Base-by-base conservation (phyloP, 2,329 filamentous ascomycete species). In the Macrophomina tecta region DNA sequence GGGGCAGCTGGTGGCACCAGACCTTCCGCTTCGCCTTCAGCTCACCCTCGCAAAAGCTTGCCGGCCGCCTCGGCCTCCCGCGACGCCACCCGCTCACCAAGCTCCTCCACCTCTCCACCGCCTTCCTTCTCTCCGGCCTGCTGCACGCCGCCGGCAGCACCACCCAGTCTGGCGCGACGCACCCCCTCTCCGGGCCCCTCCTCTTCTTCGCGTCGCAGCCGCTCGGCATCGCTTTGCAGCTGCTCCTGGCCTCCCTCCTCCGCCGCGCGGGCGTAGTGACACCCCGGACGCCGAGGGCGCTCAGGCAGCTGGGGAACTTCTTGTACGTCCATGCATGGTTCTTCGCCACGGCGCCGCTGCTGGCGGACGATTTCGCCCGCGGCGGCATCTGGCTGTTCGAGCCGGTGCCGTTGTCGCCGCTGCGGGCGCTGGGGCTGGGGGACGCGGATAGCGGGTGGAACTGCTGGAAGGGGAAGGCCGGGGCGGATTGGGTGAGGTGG, bases 1-100 rank as follows among this genome's bases (percentile, higher is more conserved):
- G 94, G 94, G 89, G 91, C 52, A 84, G 83, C 28, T 94, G 89
- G 85, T 97, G 94, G 94, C 94, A 98, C 77, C 94, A 97, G 78
- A 89, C 90, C 2, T 96, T 97, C 80, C 90, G 93, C 0, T 85
- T 88, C 65, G 88, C 87, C 2, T 93, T 94, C 73, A 79, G 86
- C 46, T 85, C 88, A 4, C 89, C 90, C 0, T 80, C 84, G 0
- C 77, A 77, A 1, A 86, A 81, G 72, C 72, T 90, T 0, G 70
- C 80, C 30, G 68, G 73, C 14, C 4, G 64, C 0, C 32, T 78
- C 2, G 69, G 73, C 0, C 68, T 80, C 66, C 69, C 80, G 4
- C 72, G 70, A 34, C 75, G 71, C 9, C 66, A 75, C 78, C 8
- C 70, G 76, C 68, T 64, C 68, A 82, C 80, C 0, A 81, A 79